A percentile compares a stretch with the other conserved stretches of the same genome.
phyloP scores from a whole-genome alignment of 768 basidiomycete genomes.

The Kwoniella shandongensis region DNA sequence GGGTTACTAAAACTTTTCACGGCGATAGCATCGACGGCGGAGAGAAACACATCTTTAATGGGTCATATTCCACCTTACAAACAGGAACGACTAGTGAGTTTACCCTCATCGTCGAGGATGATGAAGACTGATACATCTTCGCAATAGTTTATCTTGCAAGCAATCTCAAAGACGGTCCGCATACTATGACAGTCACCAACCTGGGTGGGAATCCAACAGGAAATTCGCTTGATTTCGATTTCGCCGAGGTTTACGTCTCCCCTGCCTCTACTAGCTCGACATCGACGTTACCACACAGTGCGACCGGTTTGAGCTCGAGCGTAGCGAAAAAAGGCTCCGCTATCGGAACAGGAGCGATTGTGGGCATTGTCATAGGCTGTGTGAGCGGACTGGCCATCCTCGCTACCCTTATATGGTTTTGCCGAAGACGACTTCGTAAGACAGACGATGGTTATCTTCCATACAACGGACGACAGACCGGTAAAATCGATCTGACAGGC shows the following conservation, averaged over 20 bases:
- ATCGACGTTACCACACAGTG: neutral
- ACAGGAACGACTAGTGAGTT: constrained; percentile 17
- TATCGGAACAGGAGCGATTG: constrained; percentile 37
- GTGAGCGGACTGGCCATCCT: constrained; percentile 39
- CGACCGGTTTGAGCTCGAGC: too few species aligned
- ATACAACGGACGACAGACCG: neutral
- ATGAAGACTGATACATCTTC: neutral
- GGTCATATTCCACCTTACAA: constrained; percentile 10
- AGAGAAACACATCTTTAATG: constrained; percentile 8
- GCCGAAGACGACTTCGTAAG: constrained; percentile 7
- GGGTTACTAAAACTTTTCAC: neutral
- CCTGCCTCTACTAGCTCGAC: constrained; percentile 4
- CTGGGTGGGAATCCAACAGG: constrained; percentile 5
- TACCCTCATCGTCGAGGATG: neutral
- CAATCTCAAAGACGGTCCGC: constrained; percentile 19
- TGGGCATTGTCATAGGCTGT: constrained; percentile 36
- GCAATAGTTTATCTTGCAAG: constrained; percentile 22
- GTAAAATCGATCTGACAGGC: constrained; percentile 17
- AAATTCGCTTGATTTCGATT: constrained; percentile 20
- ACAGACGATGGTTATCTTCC: constrained; percentile 3
- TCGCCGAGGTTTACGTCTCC: constrained; percentile 19
- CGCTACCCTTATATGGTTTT: constrained; percentile 28
- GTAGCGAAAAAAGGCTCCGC: too few species aligned
- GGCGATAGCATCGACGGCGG: constrained; percentile 19
- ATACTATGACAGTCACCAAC: constrained; percentile 21